Evolutionary conservation across 2,329 filamentous ascomycete genomes (phyloP), one percentile per base, ranked within the genome.

Genomic region (Claviceps pazoutovae): DNA sequence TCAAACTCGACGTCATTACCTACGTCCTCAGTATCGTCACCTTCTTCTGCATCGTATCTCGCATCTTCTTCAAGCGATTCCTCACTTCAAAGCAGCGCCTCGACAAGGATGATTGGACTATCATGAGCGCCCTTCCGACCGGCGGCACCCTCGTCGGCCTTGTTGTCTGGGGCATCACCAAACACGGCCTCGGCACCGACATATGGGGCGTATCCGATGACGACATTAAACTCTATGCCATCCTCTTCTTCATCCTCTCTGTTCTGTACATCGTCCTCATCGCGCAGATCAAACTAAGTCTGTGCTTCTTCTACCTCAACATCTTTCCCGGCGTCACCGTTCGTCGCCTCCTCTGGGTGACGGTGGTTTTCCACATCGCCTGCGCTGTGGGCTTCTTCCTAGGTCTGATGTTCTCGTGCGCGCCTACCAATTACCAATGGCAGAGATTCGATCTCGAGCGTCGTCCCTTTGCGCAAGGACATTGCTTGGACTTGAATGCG

Each of bases 291-390:
- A 72, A 73, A 55, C 56, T 71, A 13, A 68, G 70, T 1, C 57
- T 74, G 13, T 55, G 71, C 8, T 63, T 67, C 54, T 71, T 74
- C 53, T 74, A 72, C 50, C 61, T 71, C n/a, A 63, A 68, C 16
- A 68, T 74, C 45, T 73, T 73, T 38, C 65, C 67, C 0, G 59
- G 59, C 0, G 55, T 45, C 5, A 53, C 36, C 0, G 61, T 68
- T 11, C 59, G 62, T 5, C 56, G 59, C 5, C 13, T 67, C 14
- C 59, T 71, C 0, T 69, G 65, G 59, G 58, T 55, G 4, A 65
- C 66, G 0, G 57, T 66, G 1, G 49, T 49, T 11, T 62, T 73
- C 47, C 66, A 63, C 17, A 54, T 55, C 1, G 41, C 60, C 0
- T 64, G 56, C 13, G 64, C 62, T 0, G 19, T 63, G 1, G 50